These are phyloP conservation scores for Obelidium mucronatum DNA, from an alignment of 192 early-diverging fungal species.

Conservation along the genomic window DNA sequence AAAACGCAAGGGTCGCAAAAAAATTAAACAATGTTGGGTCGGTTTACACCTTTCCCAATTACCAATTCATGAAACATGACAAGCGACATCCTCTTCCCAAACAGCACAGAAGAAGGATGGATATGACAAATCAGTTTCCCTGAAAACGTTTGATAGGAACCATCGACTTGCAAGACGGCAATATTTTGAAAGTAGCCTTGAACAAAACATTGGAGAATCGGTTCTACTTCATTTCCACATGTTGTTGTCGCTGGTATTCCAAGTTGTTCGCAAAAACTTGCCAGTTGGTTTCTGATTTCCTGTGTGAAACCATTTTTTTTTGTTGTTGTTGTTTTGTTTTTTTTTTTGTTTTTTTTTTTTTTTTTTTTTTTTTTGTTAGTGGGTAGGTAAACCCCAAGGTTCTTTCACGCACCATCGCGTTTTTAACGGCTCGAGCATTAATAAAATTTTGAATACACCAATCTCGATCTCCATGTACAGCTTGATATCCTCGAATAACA, in stretches of 20 bases:
- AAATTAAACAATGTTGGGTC: not conserved
- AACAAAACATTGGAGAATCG: slow-evolving; percentile 84
- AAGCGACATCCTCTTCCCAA: slow-evolving; percentile 76
- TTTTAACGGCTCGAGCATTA: slow-evolving; percentile 82
- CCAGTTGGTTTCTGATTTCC: slow-evolving; percentile 89
- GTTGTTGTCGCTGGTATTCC: slow-evolving; percentile 68
- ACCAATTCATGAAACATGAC: slow-evolving; percentile 92
- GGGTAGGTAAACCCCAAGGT: slow-evolving; percentile 7
- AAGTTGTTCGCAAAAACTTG: slow-evolving; percentile 74
- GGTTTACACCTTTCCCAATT: too few species aligned
- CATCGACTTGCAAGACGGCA: slow-evolving; percentile 86
- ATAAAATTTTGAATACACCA: slow-evolving; percentile 97
- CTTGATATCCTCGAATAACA: slow-evolving; percentile 77
- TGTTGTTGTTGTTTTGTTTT: too few species aligned
- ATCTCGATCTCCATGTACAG: slow-evolving; percentile 76
- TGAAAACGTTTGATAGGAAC: slow-evolving; percentile 79
- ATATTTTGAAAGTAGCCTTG: slow-evolving; percentile 90
- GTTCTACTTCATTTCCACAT: slow-evolving; percentile 78
- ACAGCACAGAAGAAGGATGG: slow-evolving; percentile 89
- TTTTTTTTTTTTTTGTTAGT: too few species aligned
- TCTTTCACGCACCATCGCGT: slow-evolving; percentile 66
- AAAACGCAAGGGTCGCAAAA: not conserved
- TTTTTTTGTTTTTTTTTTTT: too few species aligned
- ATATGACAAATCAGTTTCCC: slow-evolving; percentile 70
- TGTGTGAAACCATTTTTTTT: slow-evolving; percentile 26